Percentiles rank a stretch among this genome's conserved stretches.
Evolutionary conservation across 768 basidiomycete genomes (phyloP).

Genomic region (Tylopilus rubrobrunneus): DNA sequence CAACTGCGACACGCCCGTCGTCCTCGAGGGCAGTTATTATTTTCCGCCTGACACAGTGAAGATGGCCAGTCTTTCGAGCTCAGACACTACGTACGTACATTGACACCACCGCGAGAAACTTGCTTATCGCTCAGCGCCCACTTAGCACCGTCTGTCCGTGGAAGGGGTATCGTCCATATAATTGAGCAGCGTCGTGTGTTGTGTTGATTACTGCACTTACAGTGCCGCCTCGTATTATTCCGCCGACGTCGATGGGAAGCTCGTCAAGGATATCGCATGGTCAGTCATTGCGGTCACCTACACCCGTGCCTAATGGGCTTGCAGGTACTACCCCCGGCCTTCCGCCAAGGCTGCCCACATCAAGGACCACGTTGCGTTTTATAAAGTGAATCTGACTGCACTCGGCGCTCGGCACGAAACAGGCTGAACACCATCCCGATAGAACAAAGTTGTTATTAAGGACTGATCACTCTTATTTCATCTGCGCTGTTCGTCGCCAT

Average conservation of each 20-base stretch:
- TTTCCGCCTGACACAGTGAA: slow-evolving; percentile 60
- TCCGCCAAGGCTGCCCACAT: slow-evolving; percentile 57
- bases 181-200: neutral
- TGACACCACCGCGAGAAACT: neutral
- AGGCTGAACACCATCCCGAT: neutral
- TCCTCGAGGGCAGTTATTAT: slow-evolving; percentile 70
- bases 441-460: slow-evolving; percentile 22
- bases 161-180: slow-evolving; percentile 53
- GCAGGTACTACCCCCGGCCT: slow-evolving; percentile 64
- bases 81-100: slow-evolving; percentile 47
- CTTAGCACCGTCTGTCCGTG: slow-evolving; percentile 56
- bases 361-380: slow-evolving; percentile 69
- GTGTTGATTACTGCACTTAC: slow-evolving; percentile 5
- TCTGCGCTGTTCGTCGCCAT: neutral
- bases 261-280: slow-evolving; percentile 64
- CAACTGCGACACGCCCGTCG: slow-evolving; percentile 48
- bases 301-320: neutral
- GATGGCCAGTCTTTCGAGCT: slow-evolving; percentile 42
- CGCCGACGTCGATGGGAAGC: slow-evolving; percentile 44
- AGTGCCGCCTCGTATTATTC: slow-evolving; percentile 69
- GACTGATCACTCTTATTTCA: slow-evolving; percentile 5
- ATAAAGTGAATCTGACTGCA: slow-evolving; percentile 50
- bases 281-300: slow-evolving; percentile 26
- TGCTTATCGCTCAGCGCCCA: neutral
- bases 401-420: neutral